Evolutionary conservation across 2,329 filamentous ascomycete species (phyloP).

Genomic region (Xylariaceae sp.): DNA sequence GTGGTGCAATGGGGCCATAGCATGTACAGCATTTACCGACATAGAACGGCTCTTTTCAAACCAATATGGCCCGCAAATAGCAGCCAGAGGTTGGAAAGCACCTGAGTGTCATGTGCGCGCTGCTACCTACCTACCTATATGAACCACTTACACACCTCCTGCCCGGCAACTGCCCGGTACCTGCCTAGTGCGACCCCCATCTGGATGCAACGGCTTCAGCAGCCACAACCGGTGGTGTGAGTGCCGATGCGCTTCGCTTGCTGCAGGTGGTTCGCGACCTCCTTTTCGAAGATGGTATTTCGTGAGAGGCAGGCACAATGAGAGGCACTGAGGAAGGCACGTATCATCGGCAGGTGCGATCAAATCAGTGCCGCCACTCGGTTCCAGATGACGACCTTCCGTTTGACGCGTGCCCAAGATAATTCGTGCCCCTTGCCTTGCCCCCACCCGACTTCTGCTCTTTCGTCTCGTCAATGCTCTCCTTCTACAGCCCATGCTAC

Average conservation of each 20-base stretch:
- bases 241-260: background rate
- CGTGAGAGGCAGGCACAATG: background rate
- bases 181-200: background rate
- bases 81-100: background rate
- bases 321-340: background rate
- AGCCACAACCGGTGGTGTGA: background rate
- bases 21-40: no score
- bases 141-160: no score
- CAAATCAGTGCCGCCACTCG: background rate
- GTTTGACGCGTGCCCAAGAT: no score
- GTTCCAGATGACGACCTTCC: no score
- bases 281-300: background rate
- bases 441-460: background rate
- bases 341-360: background rate
- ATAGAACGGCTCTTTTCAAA: no score
- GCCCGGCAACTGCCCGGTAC: no score
- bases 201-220: slow-evolving; percentile 1
- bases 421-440: background rate
- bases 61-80: background rate
- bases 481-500: background rate
- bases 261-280: background rate
- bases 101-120: no score
- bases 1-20: no score
- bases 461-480: background rate
- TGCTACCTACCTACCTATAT: no score